Conservation (phyloP, 2,329 filamentous ascomycete genomes). For the Leptographium flavum region DNA sequence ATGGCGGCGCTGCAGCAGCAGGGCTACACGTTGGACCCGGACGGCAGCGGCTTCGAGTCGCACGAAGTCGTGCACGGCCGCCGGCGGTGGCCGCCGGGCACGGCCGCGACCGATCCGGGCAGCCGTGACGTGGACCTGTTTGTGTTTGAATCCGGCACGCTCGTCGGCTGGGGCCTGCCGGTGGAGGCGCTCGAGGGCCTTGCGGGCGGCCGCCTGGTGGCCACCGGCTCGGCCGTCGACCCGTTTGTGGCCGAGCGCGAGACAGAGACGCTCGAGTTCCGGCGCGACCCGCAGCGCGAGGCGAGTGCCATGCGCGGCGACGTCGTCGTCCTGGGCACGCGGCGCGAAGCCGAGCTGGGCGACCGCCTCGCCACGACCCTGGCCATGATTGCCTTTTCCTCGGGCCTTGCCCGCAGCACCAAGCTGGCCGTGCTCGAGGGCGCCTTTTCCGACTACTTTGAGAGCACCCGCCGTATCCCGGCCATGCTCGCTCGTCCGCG, state of each 20-base stretch:
- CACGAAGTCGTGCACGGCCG: slow-evolving; percentile 50
- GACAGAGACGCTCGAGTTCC: slow-evolving; percentile 79
- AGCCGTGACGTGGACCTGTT: slow-evolving; percentile 69
- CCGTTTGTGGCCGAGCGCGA: slow-evolving; percentile 60
- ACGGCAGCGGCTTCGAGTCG: slow-evolving; percentile 44
- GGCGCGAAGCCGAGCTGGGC: slow-evolving; percentile 31
- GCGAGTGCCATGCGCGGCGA: slow-evolving; percentile 72
- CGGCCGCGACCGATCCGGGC: neutral
- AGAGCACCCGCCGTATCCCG: slow-evolving; percentile 72
- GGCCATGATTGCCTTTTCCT: slow-evolving; percentile 93
- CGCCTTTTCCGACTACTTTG: slow-evolving; percentile 69
- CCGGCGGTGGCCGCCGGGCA: slow-evolving; percentile 15
- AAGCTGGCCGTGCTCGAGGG: slow-evolving; percentile 88
- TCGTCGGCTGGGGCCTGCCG: slow-evolving; percentile 83
- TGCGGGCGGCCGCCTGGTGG: slow-evolving; percentile 57
- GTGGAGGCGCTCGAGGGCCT: slow-evolving; percentile 56
- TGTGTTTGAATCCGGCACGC: slow-evolving; percentile 85
- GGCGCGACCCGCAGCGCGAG: slow-evolving; percentile 58
- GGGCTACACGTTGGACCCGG: slow-evolving; percentile 48
- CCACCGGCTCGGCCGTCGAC: slow-evolving; percentile 50
- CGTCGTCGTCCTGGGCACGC: slow-evolving; percentile 77
- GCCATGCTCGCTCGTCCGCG: slow-evolving; percentile 52
- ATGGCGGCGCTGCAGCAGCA: slow-evolving; percentile 41
- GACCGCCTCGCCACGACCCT: slow-evolving; percentile 48
- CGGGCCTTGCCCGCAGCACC: slow-evolving; percentile 78